Percentiles rank a stretch among this genome's conserved stretches.
These are phyloP conservation scores for Aspergillus pseudotamarii DNA, from an alignment of 2,329 filamentous ascomycete species.

Conservation along the genomic window DNA sequence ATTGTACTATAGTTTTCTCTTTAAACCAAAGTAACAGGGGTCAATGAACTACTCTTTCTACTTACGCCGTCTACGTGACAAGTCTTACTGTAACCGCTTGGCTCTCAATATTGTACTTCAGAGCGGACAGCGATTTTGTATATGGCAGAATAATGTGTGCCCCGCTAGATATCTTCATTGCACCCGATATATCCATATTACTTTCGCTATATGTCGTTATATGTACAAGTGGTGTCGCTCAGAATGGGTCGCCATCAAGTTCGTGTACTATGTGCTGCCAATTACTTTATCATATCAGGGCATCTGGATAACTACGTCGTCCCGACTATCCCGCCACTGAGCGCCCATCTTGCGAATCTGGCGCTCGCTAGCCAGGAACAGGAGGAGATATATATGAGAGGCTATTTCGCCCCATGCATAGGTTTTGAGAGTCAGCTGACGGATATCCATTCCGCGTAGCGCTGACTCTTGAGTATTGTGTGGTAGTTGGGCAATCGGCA, in stretches of 20 bases:
- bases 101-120: not conserved
- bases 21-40: not conserved
- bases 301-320: conserved; percentile 59
- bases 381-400: conserved; percentile 71
- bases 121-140: not conserved
- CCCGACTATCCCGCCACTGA: conserved; percentile 68
- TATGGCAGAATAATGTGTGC: not conserved
- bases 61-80: not conserved
- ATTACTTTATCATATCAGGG: conserved; percentile 20
- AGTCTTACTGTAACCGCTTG: no score
- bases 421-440: conserved; percentile 56
- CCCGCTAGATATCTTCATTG: not conserved
- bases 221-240: not conserved
- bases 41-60: not conserved
- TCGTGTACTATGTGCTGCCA: not conserved
- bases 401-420: conserved; percentile 79
- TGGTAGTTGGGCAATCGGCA: conserved; percentile 45
- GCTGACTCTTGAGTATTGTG: not conserved
- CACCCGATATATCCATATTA: not conserved
- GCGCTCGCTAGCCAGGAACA: conserved; percentile 72
- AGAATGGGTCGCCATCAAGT: not conserved
- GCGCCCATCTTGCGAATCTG: conserved; percentile 60
- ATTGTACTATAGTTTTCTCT: conserved; percentile 16
- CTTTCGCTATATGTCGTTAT: not conserved
- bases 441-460: not conserved